Conservation (phyloP, 805 yeast species). For the Wickerhamiella slavikovae region DNA sequence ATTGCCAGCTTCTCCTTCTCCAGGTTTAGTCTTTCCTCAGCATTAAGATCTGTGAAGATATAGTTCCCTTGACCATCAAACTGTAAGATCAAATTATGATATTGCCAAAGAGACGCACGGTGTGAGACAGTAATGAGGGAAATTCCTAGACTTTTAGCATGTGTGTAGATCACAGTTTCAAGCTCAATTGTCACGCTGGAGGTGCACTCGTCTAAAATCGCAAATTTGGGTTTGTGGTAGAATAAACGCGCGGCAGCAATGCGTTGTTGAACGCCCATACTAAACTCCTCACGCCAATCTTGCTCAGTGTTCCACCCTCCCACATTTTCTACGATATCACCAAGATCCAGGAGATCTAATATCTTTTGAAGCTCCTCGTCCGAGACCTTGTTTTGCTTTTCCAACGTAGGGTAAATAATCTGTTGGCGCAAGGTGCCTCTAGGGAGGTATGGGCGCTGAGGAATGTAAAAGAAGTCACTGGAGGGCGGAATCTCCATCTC, state of each 20-base stretch:
- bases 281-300: slow-evolving; percentile 77
- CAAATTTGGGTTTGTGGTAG: slow-evolving; percentile 81
- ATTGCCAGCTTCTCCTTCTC: slow-evolving; percentile 60
- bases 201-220: slow-evolving; percentile 89
- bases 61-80: slow-evolving; percentile 73
- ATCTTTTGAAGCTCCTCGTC: slow-evolving; percentile 19
- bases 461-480: slow-evolving; percentile 63
- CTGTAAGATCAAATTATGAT: slow-evolving; percentile 63
- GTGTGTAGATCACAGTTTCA: slow-evolving; percentile 74
- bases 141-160: slow-evolving; percentile 60
- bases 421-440: slow-evolving; percentile 70
- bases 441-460: slow-evolving; percentile 78
- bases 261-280: slow-evolving; percentile 83
- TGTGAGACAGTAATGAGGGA: slow-evolving; percentile 82
- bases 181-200: slow-evolving; percentile 81
- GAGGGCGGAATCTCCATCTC: slow-evolving; percentile 41
- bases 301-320: slow-evolving; percentile 46
- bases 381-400: slow-evolving; percentile 23
- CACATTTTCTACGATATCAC: slow-evolving; percentile 16
- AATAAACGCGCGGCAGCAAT: slow-evolving; percentile 84
- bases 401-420: slow-evolving; percentile 67
- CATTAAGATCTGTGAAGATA: slow-evolving; percentile 41
- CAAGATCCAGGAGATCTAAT: slow-evolving; percentile 18
- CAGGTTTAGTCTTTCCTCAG: slow-evolving; percentile 45
- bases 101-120: slow-evolving; percentile 80